phyloP scores from a whole-genome alignment of 2,329 filamentous ascomycete species.

The Phyllosticta citribraziliensis region DNA sequence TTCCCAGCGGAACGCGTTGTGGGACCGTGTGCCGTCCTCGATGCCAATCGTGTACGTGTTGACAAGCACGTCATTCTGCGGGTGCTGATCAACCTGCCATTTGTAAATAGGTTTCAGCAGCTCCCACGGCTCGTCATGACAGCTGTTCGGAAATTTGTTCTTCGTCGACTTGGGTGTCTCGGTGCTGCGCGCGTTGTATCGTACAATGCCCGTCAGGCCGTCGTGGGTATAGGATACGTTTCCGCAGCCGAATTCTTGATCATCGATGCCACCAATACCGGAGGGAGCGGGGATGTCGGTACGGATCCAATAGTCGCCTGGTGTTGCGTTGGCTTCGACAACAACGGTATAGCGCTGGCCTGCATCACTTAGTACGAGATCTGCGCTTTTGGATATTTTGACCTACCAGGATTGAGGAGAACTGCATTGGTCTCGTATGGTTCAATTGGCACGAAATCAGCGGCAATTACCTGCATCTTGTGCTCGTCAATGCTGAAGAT shows the following conservation, averaged over 20 bases:
- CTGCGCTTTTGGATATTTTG: background rate
- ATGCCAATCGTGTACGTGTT: constrained; percentile 17
- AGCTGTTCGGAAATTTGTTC: constrained; percentile 14
- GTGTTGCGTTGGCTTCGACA: constrained; percentile 29
- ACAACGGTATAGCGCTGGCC: constrained; percentile 38
- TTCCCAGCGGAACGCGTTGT: constrained; percentile 16
- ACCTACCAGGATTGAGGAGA: constrained; percentile 12
- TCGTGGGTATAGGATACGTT: constrained; percentile 17
- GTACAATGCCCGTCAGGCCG: constrained; percentile 18
- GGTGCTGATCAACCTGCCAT: constrained; percentile 16
- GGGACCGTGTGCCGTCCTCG: background rate
- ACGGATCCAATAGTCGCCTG: constrained; percentile 21
- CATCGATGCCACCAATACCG: background rate
- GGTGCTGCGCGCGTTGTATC: constrained; percentile 13
- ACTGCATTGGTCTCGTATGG: constrained; percentile 24
- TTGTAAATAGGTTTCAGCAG: constrained; percentile 18
- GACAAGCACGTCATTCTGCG: constrained; percentile 13
- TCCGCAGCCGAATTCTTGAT: constrained; percentile 16
- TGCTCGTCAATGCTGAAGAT: constrained; percentile 31
- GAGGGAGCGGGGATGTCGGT: constrained; percentile 13
- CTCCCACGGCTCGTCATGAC: constrained; percentile 18
- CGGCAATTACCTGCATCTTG: constrained; percentile 25
- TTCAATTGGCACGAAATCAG: constrained; percentile 27
- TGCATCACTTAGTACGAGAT: background rate
- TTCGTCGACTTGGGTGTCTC: constrained; percentile 13